Evolutionary conservation across 257 asterid species (phyloP).

Genomic region (Oldenlandia corymbosa): DNA sequence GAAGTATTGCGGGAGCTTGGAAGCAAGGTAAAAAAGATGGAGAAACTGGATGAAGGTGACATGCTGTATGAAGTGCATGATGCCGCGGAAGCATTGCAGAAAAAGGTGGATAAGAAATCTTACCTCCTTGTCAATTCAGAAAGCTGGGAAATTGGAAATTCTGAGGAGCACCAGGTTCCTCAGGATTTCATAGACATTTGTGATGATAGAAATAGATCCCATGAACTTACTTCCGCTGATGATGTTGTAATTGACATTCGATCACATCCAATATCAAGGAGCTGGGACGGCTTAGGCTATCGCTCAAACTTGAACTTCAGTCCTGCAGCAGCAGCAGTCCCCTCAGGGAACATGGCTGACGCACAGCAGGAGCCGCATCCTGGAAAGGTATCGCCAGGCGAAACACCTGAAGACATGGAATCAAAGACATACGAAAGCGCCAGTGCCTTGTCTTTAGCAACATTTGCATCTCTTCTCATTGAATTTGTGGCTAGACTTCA

Average conservation of each 20-base stretch:
- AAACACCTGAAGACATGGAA: slow-evolving; percentile 33
- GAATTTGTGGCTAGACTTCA: slow-evolving; percentile 82
- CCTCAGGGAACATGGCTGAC: slow-evolving; percentile 9
- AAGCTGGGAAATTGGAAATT: slow-evolving; percentile 51
- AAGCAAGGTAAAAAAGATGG: slow-evolving; percentile 54
- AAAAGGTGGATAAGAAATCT: slow-evolving; percentile 48
- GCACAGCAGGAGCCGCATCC: slow-evolving; percentile 29
- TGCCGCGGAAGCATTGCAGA: slow-evolving; percentile 46
- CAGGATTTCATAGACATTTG: slow-evolving; percentile 24
- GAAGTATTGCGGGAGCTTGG: slow-evolving; percentile 53
- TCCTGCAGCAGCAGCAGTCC: slow-evolving; percentile 13
- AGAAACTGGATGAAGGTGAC: slow-evolving; percentile 37
- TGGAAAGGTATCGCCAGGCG: slow-evolving; percentile 19
- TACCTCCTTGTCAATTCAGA: slow-evolving; percentile 63
- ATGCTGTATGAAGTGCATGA: slow-evolving; percentile 38
- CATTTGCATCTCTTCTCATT: slow-evolving; percentile 65
- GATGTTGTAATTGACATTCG: slow-evolving; percentile 38
- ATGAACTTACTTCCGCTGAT: slow-evolving; percentile 32
- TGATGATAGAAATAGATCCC: slow-evolving; percentile 14
- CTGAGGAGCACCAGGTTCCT: slow-evolving; percentile 27
- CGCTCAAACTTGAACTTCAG: background rate
- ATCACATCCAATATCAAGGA: slow-evolving; percentile 27
- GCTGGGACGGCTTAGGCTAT: slow-evolving; percentile 33
- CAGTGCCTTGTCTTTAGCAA: slow-evolving; percentile 67
- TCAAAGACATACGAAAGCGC: slow-evolving; percentile 65